Conservation (phyloP, 1,139 yeast species). For the Blastobotrys apis region DNA sequence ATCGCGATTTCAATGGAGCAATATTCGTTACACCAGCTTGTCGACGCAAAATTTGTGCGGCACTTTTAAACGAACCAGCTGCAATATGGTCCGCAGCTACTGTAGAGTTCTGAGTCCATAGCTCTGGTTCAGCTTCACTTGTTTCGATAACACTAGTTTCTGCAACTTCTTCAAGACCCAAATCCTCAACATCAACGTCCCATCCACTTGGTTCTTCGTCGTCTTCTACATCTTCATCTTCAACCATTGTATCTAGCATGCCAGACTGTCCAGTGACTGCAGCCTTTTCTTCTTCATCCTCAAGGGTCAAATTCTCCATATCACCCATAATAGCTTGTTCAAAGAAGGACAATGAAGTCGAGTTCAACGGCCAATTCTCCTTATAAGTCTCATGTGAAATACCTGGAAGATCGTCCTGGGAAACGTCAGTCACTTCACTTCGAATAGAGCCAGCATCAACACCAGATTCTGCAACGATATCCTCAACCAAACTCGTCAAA, state of each 20-base stretch:
- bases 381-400: constrained; percentile 46
- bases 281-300: constrained; percentile 36
- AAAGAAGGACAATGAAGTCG: constrained; percentile 69
- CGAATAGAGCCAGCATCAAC: constrained; percentile 60
- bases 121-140: constrained; percentile 59
- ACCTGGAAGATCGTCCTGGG: constrained; percentile 41
- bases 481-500: constrained; percentile 64
- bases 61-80: constrained; percentile 94
- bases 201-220: constrained; percentile 38
- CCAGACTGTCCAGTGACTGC: constrained; percentile 29
- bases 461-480: constrained; percentile 61
- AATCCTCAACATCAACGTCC: constrained; percentile 47
- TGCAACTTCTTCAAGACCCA: constrained; percentile 58
- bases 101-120: constrained; percentile 86
- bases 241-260: constrained; percentile 41
- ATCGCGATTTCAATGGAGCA: constrained; percentile 80
- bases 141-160: constrained; percentile 48
- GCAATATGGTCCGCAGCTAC: constrained; percentile 93
- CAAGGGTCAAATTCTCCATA: constrained; percentile 58
- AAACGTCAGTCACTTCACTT: constrained; percentile 43
- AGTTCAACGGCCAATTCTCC: constrained; percentile 78
- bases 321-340: constrained; percentile 82
- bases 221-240: constrained; percentile 30
- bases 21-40: constrained; percentile 84
- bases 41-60: constrained; percentile 84